Evolutionary conservation across 2,329 filamentous ascomycete species (phyloP).

Genomic region (Myriosclerotinia curreyana): DNA sequence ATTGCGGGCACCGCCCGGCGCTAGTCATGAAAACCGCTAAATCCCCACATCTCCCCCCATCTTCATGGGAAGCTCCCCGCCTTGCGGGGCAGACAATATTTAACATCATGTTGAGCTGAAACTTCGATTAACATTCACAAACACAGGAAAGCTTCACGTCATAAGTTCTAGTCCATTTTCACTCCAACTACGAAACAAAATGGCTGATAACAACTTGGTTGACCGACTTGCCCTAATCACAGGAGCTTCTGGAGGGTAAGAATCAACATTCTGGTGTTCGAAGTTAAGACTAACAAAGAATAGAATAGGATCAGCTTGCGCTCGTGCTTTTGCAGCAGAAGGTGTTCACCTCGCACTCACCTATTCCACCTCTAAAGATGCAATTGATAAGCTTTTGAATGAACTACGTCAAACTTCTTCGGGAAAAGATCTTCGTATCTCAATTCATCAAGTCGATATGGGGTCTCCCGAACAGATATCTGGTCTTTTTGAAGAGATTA

Average conservation of each 20-base stretch:
- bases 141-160: neutral
- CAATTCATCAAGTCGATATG: conserved; percentile 58
- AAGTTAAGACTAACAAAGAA: neutral
- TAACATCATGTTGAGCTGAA: neutral
- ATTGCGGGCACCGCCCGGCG: no score
- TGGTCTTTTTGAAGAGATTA: conserved; percentile 53
- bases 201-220: conserved; percentile 45
- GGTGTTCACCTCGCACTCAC: conserved; percentile 57
- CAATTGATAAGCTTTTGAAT: conserved; percentile 46
- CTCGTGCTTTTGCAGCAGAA: conserved; percentile 51
- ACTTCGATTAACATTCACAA: neutral
- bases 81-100: neutral
- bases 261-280: neutral
- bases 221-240: conserved; percentile 58
- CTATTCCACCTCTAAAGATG: conserved; percentile 49
- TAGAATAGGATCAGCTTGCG: conserved; percentile 60
- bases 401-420: conserved; percentile 39
- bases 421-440: conserved; percentile 43
- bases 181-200: neutral
- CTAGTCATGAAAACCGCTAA: no score
- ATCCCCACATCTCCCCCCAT: neutral
- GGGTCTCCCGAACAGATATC: conserved; percentile 52
- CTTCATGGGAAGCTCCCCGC: neutral
- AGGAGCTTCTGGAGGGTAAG: conserved; percentile 59
- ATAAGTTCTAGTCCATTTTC: neutral